Base-by-base conservation (phyloP, 2,329 filamentous ascomycete genomes). In the Emmonsia crescens region DNA sequence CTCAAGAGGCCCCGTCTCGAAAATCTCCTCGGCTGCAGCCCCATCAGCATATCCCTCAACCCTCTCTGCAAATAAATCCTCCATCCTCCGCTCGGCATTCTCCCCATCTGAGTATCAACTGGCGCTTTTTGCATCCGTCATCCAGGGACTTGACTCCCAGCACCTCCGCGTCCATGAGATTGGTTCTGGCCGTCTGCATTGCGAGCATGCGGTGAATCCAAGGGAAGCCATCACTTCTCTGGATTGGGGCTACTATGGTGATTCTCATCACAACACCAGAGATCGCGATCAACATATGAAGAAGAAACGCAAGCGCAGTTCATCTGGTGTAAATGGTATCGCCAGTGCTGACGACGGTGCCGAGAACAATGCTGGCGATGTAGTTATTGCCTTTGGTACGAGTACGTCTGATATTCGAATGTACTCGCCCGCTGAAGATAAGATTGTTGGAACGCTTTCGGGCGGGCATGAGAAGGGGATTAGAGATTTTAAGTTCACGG, bases 151-250 rank as follows among this genome's bases (percentile, higher is more conserved):
- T 40, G 79, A 80, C 70, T 76, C 76, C 55, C 79, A 82, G 64
- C 78, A 80, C 65, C 71, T 82, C 60, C 77, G 80, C 62, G 78
- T 82, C 59, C 80, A 82, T 69, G 79, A 81, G 65, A 79, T 78
- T 49, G 74, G 71, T 61, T 80, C 78, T 46, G 78, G 78, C 56
- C 76, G 77, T 44, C 72, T 82, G 65, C 77, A 77, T 62, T 81
- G 79, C 67, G 79, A 82, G 67, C 75, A 81, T 73, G 73, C 75
- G 8, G 69, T 80, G 62, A 75, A 73, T 57, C 74, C 79, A 33
- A 79, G 77, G 65, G 75, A 78, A 62, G 73, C 70, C 4, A 73
- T 81, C 61, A 80, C 78, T 8, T 81, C 78, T 21, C 69, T 82
- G 56, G 78, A 80, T 56, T 82, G 80, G 80, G 79, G 79, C 24